Evolutionary conservation across 2,329 filamentous ascomycete genomes (phyloP).

Genomic region (Sclerotinia spermophila): DNA sequence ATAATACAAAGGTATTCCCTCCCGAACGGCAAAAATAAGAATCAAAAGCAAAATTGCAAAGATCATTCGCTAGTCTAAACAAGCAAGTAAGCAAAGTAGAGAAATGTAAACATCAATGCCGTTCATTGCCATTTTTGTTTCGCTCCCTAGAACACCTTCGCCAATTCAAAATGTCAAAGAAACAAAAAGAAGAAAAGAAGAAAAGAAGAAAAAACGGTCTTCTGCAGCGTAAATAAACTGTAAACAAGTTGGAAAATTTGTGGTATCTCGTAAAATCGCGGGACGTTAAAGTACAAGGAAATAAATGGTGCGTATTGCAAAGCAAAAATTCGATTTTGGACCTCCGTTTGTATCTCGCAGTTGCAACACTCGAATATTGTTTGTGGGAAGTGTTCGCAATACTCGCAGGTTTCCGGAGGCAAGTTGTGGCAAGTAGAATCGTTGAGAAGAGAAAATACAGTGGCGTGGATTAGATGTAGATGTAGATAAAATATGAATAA

Average conservation of each 20-base stretch:
- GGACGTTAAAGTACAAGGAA: conserved; percentile 23
- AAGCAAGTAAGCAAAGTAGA: conserved; percentile 6
- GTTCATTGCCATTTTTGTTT: conserved; percentile 8
- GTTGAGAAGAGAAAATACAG: conserved; percentile 1
- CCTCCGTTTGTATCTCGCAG: not conserved
- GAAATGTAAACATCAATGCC: not conserved
- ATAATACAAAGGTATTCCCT: not conserved
- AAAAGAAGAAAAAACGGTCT: not conserved
- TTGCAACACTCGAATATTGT: not conserved
- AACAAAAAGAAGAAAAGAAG: not conserved
- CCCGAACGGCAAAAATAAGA: not conserved
- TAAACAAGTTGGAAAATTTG: conserved; percentile 15
- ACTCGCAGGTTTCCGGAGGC: not conserved
- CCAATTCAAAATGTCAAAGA: conserved; percentile 16
- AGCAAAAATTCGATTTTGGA: not conserved
- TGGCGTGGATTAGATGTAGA: conserved; percentile 9
- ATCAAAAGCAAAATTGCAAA: not conserved
- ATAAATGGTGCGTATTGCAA: conserved; percentile 2
- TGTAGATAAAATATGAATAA: not conserved
- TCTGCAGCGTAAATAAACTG: not conserved
- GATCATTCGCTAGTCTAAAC: conserved; percentile 5
- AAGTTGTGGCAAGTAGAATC: conserved; percentile 1
- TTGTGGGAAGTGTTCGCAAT: not conserved
- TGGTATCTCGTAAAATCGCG: conserved; percentile 30
- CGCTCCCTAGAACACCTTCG: conserved; percentile 6